Evolutionary conservation across 305 asterid species (phyloP).

Genomic region (Fraxinus platypoda): DNA sequence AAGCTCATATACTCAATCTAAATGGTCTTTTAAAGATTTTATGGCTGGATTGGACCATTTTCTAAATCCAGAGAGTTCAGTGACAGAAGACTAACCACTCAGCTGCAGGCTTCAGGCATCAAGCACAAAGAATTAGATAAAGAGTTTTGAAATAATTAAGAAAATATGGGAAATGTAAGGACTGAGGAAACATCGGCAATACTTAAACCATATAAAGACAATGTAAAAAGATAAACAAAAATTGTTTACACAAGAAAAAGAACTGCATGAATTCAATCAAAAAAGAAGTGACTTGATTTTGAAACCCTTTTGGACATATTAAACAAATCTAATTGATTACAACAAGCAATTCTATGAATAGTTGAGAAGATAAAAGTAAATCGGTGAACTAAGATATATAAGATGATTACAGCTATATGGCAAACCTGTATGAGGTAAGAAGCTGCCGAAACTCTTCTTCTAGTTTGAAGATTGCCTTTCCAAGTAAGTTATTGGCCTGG

Average conservation of each 20-base stretch:
- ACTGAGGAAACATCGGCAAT: not conserved
- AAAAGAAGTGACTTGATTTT: not conserved
- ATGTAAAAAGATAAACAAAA: not conserved
- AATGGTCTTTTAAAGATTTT: not conserved
- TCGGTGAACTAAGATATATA: conserved; percentile 1
- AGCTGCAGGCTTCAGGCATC: not conserved
- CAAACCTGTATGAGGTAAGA: conserved; percentile 68
- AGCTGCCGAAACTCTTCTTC: conserved; percentile 91
- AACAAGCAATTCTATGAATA: not conserved
- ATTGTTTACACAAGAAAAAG: not conserved
- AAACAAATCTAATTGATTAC: not conserved
- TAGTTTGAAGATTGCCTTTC: conserved; percentile 64
- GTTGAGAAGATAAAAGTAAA: not conserved
- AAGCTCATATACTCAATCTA: not conserved
- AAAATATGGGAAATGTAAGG: not conserved
- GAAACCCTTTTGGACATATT: not conserved
- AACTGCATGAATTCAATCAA: not conserved
- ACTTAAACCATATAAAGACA: not conserved
- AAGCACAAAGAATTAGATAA: not conserved
- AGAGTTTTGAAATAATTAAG: not conserved
- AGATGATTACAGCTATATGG: conserved; percentile 9
- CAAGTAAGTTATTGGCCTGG: conserved; percentile 64
- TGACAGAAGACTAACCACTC: not conserved
- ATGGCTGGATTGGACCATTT: not conserved
- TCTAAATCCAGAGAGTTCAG: not conserved